Conservation (phyloP, 768 basidiomycete genomes). For the Suillus cothurnatus region DNA sequence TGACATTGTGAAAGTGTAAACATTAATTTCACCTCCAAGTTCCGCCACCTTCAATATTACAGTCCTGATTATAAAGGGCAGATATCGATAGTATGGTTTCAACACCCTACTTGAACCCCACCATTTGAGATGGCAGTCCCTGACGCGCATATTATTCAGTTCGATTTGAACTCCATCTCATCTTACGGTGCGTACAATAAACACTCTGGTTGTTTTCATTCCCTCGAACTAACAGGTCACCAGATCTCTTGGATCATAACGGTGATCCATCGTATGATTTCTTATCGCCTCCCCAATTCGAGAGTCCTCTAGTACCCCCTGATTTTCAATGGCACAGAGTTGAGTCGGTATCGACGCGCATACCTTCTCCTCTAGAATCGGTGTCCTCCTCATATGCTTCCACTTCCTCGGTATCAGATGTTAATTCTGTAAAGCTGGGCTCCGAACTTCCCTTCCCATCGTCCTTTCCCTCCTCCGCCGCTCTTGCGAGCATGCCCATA, state of each 20-base stretch:
- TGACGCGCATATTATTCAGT: slow-evolving; percentile 12
- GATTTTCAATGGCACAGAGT: slow-evolving; percentile 19
- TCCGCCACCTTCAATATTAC: slow-evolving; percentile 15
- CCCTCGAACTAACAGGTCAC: neutral
- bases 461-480: slow-evolving; percentile 20
- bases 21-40: slow-evolving; percentile 10
- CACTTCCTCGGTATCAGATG: slow-evolving; percentile 15
- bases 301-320: slow-evolving; percentile 17
- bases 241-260: neutral
- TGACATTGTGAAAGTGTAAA: slow-evolving; percentile 27
- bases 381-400: slow-evolving; percentile 14
- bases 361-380: slow-evolving; percentile 17
- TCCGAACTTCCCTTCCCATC: slow-evolving; percentile 6
- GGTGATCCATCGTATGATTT: slow-evolving; percentile 17
- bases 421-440: neutral
- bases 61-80: slow-evolving; percentile 27
- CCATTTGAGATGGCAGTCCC: slow-evolving; percentile 17
- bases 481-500: slow-evolving; percentile 31
- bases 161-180: slow-evolving; percentile 8
- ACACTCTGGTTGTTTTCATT: neutral
- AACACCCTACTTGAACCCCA: neutral
- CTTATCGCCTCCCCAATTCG: slow-evolving; percentile 8
- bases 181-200: slow-evolving; percentile 6
- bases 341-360: neutral
- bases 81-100: slow-evolving; percentile 10